These are phyloP conservation scores for Alternaria postmessia DNA, from an alignment of 2,329 filamentous ascomycete genomes.

Conservation along the genomic window DNA sequence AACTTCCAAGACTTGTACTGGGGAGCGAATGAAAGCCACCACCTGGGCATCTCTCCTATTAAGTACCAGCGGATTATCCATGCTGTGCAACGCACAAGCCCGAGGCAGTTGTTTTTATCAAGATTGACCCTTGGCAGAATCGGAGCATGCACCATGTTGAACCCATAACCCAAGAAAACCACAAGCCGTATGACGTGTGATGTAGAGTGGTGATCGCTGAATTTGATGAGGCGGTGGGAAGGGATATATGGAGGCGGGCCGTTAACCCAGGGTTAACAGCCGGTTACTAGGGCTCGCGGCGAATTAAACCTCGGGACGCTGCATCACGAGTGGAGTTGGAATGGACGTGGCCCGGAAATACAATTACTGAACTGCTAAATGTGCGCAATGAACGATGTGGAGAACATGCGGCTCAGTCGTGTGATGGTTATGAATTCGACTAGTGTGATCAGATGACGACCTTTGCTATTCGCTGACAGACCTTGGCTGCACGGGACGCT, in stretches of 20 bases:
- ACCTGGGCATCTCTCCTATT: slow-evolving; percentile 21
- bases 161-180: slow-evolving; percentile 6
- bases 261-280: slow-evolving; percentile 38
- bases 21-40: slow-evolving; percentile 1
- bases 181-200: slow-evolving; percentile 19
- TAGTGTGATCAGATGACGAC: slow-evolving; percentile 2
- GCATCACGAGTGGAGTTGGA: slow-evolving; percentile 17
- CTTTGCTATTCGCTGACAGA: slow-evolving; percentile 1
- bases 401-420: slow-evolving; percentile 23
- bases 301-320: slow-evolving; percentile 31
- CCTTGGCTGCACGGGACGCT: neutral
- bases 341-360: slow-evolving; percentile 10
- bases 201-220: slow-evolving; percentile 36
- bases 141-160: slow-evolving; percentile 10
- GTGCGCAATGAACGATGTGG: slow-evolving; percentile 13
- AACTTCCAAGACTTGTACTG: neutral
- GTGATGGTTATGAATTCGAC: slow-evolving; percentile 3
- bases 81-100: slow-evolving; percentile 10
- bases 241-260: slow-evolving; percentile 42
- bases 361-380: slow-evolving; percentile 22
- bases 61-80: slow-evolving; percentile 25
- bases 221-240: slow-evolving; percentile 36
- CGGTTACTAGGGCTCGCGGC: slow-evolving; percentile 31
- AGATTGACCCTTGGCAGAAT: slow-evolving; percentile 33
- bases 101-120: slow-evolving; percentile 17